Percentiles rank a stretch among this genome's conserved stretches.
Evolutionary conservation across 345 rosid species (phyloP).

Genomic region (Excoecaria cochinchinensis): DNA sequence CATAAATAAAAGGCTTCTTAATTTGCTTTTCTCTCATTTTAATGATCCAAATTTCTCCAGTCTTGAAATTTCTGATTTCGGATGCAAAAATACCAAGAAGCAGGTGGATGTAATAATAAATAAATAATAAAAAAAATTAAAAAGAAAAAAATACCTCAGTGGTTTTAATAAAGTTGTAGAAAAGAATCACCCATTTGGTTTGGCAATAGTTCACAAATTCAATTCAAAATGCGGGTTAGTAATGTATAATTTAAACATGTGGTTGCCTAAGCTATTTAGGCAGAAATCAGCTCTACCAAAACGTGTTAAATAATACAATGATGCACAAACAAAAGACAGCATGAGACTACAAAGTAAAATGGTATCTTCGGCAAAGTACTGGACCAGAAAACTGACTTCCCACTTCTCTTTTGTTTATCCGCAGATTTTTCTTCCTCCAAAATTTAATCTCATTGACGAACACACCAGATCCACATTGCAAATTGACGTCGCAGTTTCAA

Average conservation of each 20-base stretch:
- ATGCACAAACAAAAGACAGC: neutral
- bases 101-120: too few species aligned
- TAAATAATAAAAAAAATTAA: too few species aligned
- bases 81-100: too few species aligned
- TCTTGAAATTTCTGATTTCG: too few species aligned
- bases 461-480: neutral
- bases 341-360: neutral
- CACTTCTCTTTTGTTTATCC: neutral
- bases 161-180: neutral
- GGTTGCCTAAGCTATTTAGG: neutral
- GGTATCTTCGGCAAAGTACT: neutral
- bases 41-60: too few species aligned
- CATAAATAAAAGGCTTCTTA: too few species aligned
- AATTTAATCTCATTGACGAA: neutral
- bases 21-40: too few species aligned
- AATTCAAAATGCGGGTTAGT: neutral
- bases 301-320: slow-evolving; percentile 8
- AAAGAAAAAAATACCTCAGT: neutral
- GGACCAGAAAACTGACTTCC: neutral
- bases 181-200: neutral
- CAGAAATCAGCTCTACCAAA: neutral
- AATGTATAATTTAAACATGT: slow-evolving; percentile 7
- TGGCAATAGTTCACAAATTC: neutral
- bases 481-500: slow-evolving; percentile 23
- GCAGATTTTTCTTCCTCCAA: neutral